Evolutionary conservation across 192 early-diverging fungal genomes (phyloP), one percentile per base, ranked within the genome.

Genomic region (Endogone sp.): DNA sequence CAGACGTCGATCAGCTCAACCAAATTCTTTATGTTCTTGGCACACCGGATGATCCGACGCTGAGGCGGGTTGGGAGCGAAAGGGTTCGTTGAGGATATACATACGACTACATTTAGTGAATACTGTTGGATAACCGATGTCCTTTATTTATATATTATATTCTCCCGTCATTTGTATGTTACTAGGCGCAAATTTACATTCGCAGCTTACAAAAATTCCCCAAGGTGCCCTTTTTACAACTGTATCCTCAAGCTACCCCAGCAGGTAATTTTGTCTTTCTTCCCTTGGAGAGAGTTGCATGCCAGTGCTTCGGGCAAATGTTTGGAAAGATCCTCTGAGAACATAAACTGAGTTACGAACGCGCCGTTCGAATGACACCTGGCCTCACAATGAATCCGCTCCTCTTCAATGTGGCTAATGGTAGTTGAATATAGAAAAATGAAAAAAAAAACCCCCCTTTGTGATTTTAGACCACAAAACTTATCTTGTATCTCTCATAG

Each of bases 1-100:
- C 64, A 76, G 75, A 95, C 75, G 96, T 98, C n/a, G 96, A 99
- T 75, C 97, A 99, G 79, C 83, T 99, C 71, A 97, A 97, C 79
- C 93, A 98, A 80, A 99, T 99, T 62, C 82, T 99, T 64, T 85
- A 88, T 65, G 91, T 99, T 57, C 86, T 97, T 56, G 97, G 97
- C 56, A 96, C 96, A 1, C 97, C 97, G n/a, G 93, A 94, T 75
- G 93, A 94, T 68, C 92, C 84, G 30, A 94, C 93, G 6, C 78
- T 98, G 68, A 72, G 82, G 54, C 85, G 94, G 30, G 93, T 97
- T 71, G 95, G 95, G 27, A 95, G 93, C 72, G 93, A 97, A 67
- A 87, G 95, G 75, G 89, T 92, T 81, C 76, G 71, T 62, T 9
- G 60, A 66, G 60, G 20, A 60, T 20, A 0, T 23, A 72, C 16